phyloP scores from a whole-genome alignment of 768 basidiomycete species.

The Naganishia vaughanmartiniae region DNA sequence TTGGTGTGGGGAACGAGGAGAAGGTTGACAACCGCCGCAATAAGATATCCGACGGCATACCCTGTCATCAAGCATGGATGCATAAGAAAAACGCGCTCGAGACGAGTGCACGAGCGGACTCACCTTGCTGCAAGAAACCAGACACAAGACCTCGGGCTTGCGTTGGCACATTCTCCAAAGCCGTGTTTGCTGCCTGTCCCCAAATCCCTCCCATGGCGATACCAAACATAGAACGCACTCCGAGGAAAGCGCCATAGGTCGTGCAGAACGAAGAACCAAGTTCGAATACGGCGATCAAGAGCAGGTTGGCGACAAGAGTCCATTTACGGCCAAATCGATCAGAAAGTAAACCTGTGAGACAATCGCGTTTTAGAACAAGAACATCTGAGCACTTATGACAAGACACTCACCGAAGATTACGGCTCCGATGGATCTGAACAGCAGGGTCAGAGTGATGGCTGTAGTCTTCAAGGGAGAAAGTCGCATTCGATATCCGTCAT shows the following conservation, averaged over 20 bases:
- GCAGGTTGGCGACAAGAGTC: slow-evolving; percentile 56
- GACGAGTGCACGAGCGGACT: not conserved
- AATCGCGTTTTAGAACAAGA: not conserved
- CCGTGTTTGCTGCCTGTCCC: slow-evolving; percentile 58
- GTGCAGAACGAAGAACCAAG: slow-evolving; percentile 77
- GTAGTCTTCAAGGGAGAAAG: slow-evolving; percentile 58
- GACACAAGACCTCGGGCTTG: slow-evolving; percentile 79
- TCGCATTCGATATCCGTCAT: slow-evolving; percentile 33
- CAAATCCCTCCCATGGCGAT: slow-evolving; percentile 46
- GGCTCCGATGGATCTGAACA: slow-evolving; percentile 71
- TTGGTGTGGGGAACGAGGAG: slow-evolving; percentile 53
- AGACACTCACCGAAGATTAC: slow-evolving; percentile 64
- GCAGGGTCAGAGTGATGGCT: slow-evolving; percentile 83
- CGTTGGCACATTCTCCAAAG: slow-evolving; percentile 83
- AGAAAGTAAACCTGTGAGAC: slow-evolving; percentile 57
- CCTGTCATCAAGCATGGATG: not conserved
- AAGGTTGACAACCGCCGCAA: slow-evolving; percentile 77
- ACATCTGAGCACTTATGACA: not conserved
- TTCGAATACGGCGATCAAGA: slow-evolving; percentile 57
- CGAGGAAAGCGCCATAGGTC: slow-evolving; percentile 74
- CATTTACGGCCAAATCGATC: slow-evolving; percentile 92
- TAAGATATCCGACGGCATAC: slow-evolving; percentile 78
- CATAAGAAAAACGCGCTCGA: not conserved
- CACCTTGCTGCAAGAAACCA: slow-evolving; percentile 79
- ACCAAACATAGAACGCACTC: slow-evolving; percentile 69